These are phyloP conservation scores for Peronospora destructor DNA, from an alignment of 352 stramenopile genomes.

Conservation along the genomic window DNA sequence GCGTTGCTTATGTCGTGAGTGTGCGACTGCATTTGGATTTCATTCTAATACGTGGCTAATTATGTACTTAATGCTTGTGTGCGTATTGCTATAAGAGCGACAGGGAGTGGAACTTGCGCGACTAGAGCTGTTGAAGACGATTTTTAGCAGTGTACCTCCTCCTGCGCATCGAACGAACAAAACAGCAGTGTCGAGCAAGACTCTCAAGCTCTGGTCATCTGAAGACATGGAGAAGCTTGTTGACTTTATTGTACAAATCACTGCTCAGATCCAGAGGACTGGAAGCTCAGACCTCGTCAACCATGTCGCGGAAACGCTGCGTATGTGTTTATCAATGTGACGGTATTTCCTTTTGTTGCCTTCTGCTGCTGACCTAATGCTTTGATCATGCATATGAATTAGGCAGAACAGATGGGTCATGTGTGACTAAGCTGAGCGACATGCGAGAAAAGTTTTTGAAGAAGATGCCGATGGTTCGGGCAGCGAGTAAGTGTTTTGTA, in stretches of 20 bases:
- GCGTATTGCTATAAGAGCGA: slow-evolving; percentile 13
- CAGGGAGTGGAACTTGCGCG: slow-evolving; percentile 24
- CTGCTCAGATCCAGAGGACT: slow-evolving; percentile 44
- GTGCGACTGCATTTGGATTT: background rate
- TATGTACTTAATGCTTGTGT: background rate
- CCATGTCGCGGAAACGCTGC: slow-evolving; percentile 26
- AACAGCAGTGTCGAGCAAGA: slow-evolving; percentile 22
- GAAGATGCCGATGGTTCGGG: slow-evolving; percentile 30
- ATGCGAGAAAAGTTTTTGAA: slow-evolving; percentile 46
- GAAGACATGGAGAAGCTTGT: slow-evolving; percentile 51
- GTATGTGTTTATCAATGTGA: slow-evolving; percentile 15
- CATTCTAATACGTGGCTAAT: background rate
- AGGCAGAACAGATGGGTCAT: slow-evolving; percentile 50
- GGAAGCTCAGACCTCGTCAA: slow-evolving; percentile 37
- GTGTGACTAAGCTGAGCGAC: slow-evolving; percentile 51
- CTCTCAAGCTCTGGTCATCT: slow-evolving; percentile 47
- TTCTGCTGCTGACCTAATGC: slow-evolving; percentile 4
- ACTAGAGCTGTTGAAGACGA: slow-evolving; percentile 32
- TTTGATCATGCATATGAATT: background rate
- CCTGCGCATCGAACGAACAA: slow-evolving; percentile 23
- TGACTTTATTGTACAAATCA: slow-evolving; percentile 54
- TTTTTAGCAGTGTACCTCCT: slow-evolving; percentile 48
- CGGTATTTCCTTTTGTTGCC: background rate
- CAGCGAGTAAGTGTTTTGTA: slow-evolving; percentile 35
- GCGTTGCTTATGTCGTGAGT: slow-evolving; percentile 19